These are phyloP conservation scores for Aspergillus baeticus DNA, from an alignment of 495 filamentous ascomycete genomes.

Conservation along the genomic window DNA sequence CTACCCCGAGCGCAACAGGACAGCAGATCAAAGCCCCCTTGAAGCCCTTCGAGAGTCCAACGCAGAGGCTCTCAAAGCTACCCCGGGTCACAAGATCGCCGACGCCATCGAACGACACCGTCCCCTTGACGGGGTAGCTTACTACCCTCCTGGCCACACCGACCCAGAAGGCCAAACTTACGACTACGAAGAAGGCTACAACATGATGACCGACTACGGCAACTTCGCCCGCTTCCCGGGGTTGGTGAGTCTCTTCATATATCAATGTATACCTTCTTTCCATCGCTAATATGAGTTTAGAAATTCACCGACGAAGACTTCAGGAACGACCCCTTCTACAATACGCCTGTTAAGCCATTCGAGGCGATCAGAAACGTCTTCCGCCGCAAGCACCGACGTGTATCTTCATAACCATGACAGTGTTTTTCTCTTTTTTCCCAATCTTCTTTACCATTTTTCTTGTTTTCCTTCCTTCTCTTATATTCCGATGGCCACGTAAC, in stretches of 20 bases:
- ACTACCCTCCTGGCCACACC: conserved; percentile 66
- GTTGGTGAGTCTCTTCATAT: conserved; percentile 21
- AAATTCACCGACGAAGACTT: conserved; percentile 50
- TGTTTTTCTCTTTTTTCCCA: background rate
- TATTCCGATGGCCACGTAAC: background rate
- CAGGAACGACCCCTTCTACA: conserved; percentile 48
- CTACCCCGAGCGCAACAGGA: conserved; percentile 67
- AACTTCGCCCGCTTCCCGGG: conserved; percentile 39
- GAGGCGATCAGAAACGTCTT: conserved; percentile 32
- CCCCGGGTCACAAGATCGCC: conserved; percentile 73
- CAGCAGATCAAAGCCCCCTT: conserved; percentile 61
- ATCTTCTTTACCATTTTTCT: background rate
- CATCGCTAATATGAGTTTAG: conserved; percentile 14
- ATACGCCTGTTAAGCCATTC: conserved; percentile 35
- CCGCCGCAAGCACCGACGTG: conserved; percentile 31
- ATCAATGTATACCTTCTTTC: background rate
- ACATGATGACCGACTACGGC: conserved; percentile 71
- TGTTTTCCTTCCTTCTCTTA: background rate
- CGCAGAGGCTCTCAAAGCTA: conserved; percentile 76
- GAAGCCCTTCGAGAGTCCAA: conserved; percentile 76
- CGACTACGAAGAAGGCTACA: conserved; percentile 79
- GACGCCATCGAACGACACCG: conserved; percentile 75
- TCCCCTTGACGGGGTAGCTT: conserved; percentile 81
- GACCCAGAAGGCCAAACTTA: conserved; percentile 69
- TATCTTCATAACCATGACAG: conserved; percentile 15